A percentile compares a stretch with the other conserved stretches of the same genome.
These are phyloP conservation scores for Zostera marina DNA, from an alignment of 116 monocot genomes.

Conservation along the genomic window DNA sequence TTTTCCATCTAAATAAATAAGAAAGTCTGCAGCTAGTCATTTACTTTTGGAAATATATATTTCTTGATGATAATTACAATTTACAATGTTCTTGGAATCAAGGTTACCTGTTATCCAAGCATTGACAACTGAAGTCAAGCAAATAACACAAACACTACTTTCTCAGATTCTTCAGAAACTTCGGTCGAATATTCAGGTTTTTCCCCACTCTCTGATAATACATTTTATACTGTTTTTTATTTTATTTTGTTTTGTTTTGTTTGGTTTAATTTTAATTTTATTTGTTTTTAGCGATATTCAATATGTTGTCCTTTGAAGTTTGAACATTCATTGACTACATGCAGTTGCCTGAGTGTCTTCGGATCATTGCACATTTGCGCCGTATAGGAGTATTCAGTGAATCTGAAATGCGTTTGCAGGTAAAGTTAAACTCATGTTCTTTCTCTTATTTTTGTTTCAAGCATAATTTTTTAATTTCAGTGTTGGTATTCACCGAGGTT, in stretches of 20 bases:
- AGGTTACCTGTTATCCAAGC: constrained; percentile 97
- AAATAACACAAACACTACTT: constrained; percentile 70
- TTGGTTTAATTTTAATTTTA: not conserved
- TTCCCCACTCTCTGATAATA: not conserved
- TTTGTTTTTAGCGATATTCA: not conserved
- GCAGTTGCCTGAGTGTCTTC: constrained; percentile 91
- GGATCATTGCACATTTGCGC: constrained; percentile 86
- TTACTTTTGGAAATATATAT: constrained; percentile 1
- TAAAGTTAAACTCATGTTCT: constrained; percentile 2
- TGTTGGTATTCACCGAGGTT: not conserved
- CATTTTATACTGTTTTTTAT: not conserved
- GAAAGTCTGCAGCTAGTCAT: constrained; percentile 2
- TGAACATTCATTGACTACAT: constrained; percentile 5
- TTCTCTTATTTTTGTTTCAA: not conserved
- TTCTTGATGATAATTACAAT: constrained; percentile 14
- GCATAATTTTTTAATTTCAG: not conserved
- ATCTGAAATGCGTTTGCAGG: constrained; percentile 95
- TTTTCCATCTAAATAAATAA: not conserved
- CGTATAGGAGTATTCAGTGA: constrained; percentile 85
- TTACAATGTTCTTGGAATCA: constrained; percentile 35
- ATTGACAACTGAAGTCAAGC: constrained; percentile 74
- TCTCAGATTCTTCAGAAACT: constrained; percentile 98
- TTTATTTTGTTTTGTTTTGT: not conserved
- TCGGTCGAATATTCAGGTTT: constrained; percentile 89
- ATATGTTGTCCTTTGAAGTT: not conserved